These are phyloP conservation scores for Nakazawaea pomicola DNA, from an alignment of 805 yeast species.

Conservation along the genomic window DNA sequence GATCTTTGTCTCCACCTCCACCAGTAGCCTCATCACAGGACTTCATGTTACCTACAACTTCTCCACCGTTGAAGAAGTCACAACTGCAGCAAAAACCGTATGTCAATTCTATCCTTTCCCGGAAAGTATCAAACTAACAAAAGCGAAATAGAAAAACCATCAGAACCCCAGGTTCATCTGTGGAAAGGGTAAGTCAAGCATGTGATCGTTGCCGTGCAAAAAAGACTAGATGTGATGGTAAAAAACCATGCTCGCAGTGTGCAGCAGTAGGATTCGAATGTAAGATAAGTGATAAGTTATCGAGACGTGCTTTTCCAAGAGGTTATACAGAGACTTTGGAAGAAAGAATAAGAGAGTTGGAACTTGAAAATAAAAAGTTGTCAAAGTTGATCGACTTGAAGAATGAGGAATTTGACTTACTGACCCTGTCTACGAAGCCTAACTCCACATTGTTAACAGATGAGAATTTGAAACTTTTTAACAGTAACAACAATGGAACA, in stretches of 20 bases:
- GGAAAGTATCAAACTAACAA: too few relatives aligned
- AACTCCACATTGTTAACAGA: conserved; percentile 16
- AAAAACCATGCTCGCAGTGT: conserved; percentile 77
- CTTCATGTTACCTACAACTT: too few relatives aligned
- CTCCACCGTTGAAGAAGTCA: conserved; percentile 1
- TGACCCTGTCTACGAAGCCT: conserved; percentile 4
- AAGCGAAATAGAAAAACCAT: conserved; percentile 42
- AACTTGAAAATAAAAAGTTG: conserved; percentile 70
- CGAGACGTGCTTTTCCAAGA: conserved; percentile 82
- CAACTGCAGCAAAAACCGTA: conserved; percentile 12
- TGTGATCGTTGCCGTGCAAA: conserved; percentile 86
- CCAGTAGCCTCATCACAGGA: too few relatives aligned
- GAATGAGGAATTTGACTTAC: conserved; percentile 51
- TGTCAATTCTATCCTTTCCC: too few relatives aligned
- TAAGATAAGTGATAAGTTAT: conserved; percentile 79
- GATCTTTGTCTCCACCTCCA: too few relatives aligned
- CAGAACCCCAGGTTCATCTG: conserved; percentile 60
- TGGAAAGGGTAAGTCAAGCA: conserved; percentile 80
- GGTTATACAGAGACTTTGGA: conserved; percentile 91
- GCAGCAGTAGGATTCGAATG: conserved; percentile 83
- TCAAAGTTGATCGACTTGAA: conserved; percentile 57
- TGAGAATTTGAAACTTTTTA: conserved; percentile 25
- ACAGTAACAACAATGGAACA: conserved; percentile 14
- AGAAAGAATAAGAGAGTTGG: conserved; percentile 81
- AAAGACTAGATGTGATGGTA: conserved; percentile 76